These are phyloP conservation scores for Salvia hispanica DNA, from an alignment of 257 asterid species.

Conservation along the genomic window DNA sequence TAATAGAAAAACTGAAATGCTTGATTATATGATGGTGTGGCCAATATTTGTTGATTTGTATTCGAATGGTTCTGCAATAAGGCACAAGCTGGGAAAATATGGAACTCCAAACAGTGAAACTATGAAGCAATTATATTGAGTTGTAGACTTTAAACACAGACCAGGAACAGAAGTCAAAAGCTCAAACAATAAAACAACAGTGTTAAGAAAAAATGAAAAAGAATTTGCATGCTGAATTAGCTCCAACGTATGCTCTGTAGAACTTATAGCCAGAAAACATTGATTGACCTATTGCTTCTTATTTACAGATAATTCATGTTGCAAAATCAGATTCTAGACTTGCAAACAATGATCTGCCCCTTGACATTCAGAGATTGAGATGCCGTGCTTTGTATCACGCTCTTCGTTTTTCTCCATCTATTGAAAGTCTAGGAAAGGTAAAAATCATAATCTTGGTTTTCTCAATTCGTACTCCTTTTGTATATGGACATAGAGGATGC, in stretches of 20 bases:
- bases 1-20: no score
- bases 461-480: constrained; percentile 17
- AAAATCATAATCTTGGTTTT: constrained; percentile 33
- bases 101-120: no score
- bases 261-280: constrained; percentile 5
- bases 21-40: no score
- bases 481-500: constrained; percentile 29
- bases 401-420: constrained; percentile 80
- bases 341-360: constrained; percentile 93
- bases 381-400: constrained; percentile 91
- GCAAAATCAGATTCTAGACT: constrained; percentile 95
- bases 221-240: no score
- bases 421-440: constrained; percentile 87
- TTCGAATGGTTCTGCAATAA: background rate
- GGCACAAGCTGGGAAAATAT: no score
- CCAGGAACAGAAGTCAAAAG: no score
- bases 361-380: constrained; percentile 93
- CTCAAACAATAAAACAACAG: no score
- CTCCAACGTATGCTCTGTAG: background rate
- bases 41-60: constrained; percentile 16
- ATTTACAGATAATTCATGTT: constrained; percentile 80
- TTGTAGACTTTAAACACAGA: no score
- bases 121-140: no score
- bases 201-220: no score
- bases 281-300: constrained; percentile 28